Evolutionary conservation across 2,329 filamentous ascomycete genomes (phyloP).

Genomic region (Diaporthe longicolla): DNA sequence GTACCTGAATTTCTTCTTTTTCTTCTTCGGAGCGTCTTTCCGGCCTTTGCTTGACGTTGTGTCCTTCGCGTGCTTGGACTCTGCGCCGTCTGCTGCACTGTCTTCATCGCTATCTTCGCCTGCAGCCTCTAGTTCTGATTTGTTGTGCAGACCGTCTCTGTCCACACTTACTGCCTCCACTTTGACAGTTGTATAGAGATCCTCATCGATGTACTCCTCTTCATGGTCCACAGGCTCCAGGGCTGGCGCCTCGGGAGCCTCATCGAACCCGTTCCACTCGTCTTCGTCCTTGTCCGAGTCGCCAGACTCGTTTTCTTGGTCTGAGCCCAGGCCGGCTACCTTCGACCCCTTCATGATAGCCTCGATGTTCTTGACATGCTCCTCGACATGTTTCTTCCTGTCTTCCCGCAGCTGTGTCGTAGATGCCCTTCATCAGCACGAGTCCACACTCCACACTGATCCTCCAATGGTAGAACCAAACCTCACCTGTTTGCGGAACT

Average conservation of each 20-base stretch:
- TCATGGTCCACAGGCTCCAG: slow-evolving; percentile 78
- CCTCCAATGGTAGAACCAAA: not conserved
- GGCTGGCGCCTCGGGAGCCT: slow-evolving; percentile 57
- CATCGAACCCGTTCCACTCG: slow-evolving; percentile 77
- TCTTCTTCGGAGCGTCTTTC: slow-evolving; percentile 76
- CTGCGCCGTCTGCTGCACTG: slow-evolving; percentile 50
- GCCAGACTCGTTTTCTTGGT: slow-evolving; percentile 52
- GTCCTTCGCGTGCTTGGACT: slow-evolving; percentile 48
- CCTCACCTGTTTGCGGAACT: slow-evolving; percentile 81
- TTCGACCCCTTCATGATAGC: slow-evolving; percentile 75
- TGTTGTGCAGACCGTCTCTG: slow-evolving; percentile 77
- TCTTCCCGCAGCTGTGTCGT: slow-evolving; percentile 81
- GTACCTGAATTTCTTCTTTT: slow-evolving; percentile 93
- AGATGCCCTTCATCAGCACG: not conserved
- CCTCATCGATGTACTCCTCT: slow-evolving; percentile 96
- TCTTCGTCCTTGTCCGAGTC: slow-evolving; percentile 61
- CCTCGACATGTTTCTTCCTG: slow-evolving; percentile 83
- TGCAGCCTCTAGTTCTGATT: slow-evolving; percentile 55
- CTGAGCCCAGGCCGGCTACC: slow-evolving; percentile 59
- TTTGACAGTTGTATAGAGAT: slow-evolving; percentile 94
- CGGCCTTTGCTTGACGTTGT: slow-evolving; percentile 61
- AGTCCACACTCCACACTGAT: not conserved
- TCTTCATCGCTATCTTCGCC: slow-evolving; percentile 54
- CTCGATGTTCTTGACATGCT: slow-evolving; percentile 84
- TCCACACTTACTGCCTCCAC: slow-evolving; percentile 89